Base-by-base conservation (phyloP, 1,139 yeast genomes). In the Pichia cactophila region DNA sequence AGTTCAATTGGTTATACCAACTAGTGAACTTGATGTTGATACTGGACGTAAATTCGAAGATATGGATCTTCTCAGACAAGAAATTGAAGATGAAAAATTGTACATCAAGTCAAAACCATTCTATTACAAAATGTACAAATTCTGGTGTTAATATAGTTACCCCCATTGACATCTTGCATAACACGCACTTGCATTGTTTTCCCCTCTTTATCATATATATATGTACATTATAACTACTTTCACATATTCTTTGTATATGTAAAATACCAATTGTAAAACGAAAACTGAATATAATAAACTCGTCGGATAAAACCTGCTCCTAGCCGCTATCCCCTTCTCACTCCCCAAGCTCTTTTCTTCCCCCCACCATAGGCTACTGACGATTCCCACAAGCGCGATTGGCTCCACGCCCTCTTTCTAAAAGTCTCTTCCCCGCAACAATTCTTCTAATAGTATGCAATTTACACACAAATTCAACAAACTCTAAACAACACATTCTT, bases 1-100 rank as follows among this genome's bases (percentile, higher is more conserved):
- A 76, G 67, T 54, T 12, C 35, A n/a, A 42, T 50, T 75, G 3
- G 67, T 66, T 51, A 69, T 75, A 51, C 68, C 72, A 50, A 71
- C 78, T 28, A 61, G 66, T 45, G 78, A 79, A 44, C 73, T 81
- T 56, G 87, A 82, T 62, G 64, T 82, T 49, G 83, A 78, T 56
- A 71, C 83, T 11, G 86, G 85, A 56, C 77, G 86, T 74, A 74
- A 78, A 61, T 78, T 74, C 54, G 69, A 75, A 49, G 86, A 81
- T 63, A 64, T 79, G 61, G 84, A 80, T 54, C 69, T 78, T 43
- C 68, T 79, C 57, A 77, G 72, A 63, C 80, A 78, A 65, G 86
- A 81, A 63, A 69, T 80, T 61, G 76, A 76, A 29, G 78, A 77
- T 58, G 84, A 80, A 65, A 73, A 68, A 53, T 80, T 74, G 33